Evolutionary conservation across 1,284 basidiomycete species (phyloP).

Genomic region (Lignosus rhinocerotis): DNA sequence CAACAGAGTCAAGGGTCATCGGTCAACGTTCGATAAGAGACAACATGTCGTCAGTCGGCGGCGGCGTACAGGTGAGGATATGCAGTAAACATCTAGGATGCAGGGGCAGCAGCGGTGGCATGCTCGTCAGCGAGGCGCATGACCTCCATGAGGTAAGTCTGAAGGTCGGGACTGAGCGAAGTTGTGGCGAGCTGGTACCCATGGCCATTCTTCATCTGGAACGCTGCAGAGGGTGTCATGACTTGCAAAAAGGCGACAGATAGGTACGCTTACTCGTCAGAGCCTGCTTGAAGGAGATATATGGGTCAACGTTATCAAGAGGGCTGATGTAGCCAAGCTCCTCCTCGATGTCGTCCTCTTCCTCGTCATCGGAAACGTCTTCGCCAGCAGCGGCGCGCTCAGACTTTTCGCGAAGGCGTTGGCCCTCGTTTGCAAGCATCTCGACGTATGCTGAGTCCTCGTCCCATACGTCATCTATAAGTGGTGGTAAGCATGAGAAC

Average conservation of each 20-base stretch:
- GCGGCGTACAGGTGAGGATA: neutral
- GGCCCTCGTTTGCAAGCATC: conserved; percentile 78
- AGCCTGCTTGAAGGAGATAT: conserved; percentile 72
- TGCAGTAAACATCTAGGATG: neutral
- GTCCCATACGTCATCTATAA: conserved; percentile 77
- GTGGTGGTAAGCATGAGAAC: conserved; percentile 1
- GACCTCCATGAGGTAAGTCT: conserved; percentile 78
- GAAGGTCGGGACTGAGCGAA: conserved; percentile 66
- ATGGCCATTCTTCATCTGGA: conserved; percentile 69
- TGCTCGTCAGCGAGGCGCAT: conserved; percentile 59
- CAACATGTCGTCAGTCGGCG: neutral
- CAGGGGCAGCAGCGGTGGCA: conserved; percentile 2
- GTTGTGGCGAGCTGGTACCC: conserved; percentile 74
- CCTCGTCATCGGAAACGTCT: conserved; percentile 49
- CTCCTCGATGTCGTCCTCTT: conserved; percentile 66
- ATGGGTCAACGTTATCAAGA: conserved; percentile 72
- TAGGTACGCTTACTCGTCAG: conserved; percentile 54
- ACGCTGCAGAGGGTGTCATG: conserved; percentile 42
- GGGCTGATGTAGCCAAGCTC: conserved; percentile 81
- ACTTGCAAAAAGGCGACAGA: neutral
- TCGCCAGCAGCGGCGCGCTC: conserved; percentile 43
- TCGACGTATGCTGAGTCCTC: conserved; percentile 83
- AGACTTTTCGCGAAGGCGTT: conserved; percentile 64
- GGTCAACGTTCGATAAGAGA: neutral
- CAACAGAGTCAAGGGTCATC: neutral